phyloP scores from a whole-genome alignment of 1,284 basidiomycete genomes.

The Pseudozyma flocculosa region DNA sequence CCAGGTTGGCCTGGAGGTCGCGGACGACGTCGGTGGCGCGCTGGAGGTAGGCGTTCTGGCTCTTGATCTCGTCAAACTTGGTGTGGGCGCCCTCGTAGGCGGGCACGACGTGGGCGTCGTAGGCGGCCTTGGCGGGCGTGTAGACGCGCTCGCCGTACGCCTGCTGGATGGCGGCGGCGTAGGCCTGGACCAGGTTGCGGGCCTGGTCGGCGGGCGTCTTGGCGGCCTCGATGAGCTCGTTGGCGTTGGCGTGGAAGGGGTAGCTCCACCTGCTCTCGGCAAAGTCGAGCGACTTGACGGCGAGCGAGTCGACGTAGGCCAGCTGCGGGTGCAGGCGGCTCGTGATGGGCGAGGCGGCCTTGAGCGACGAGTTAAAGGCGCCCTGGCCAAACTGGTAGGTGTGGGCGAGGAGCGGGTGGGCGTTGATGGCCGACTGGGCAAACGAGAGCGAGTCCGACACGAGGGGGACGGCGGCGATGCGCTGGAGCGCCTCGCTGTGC shows the following conservation, averaged over 20 bases:
- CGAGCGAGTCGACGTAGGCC: slow-evolving; percentile 43
- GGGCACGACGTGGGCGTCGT: slow-evolving; percentile 43
- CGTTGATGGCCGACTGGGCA: slow-evolving; percentile 47
- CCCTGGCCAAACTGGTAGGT: slow-evolving; percentile 44
- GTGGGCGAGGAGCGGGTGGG: slow-evolving; percentile 42
- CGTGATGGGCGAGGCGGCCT: slow-evolving; percentile 47
- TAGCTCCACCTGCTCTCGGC: slow-evolving; percentile 54
- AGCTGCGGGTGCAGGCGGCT: slow-evolving; percentile 49
- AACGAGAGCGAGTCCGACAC: slow-evolving; percentile 46
- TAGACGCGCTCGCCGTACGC: slow-evolving; percentile 48
- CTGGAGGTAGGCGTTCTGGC: slow-evolving; percentile 50
- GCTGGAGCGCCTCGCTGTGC: slow-evolving; percentile 42
- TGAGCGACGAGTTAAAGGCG: slow-evolving; percentile 37
- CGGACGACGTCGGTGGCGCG: slow-evolving; percentile 48
- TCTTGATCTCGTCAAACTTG: slow-evolving; percentile 53
- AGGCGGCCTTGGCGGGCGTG: slow-evolving; percentile 44
- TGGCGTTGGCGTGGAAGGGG: slow-evolving; percentile 54
- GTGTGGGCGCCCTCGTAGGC: slow-evolving; percentile 33
- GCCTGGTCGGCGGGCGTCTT: slow-evolving; percentile 45
- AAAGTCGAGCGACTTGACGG: slow-evolving; percentile 49
- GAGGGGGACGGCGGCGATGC: slow-evolving; percentile 45
- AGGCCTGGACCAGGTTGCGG: slow-evolving; percentile 26
- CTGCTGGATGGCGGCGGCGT: slow-evolving; percentile 35
- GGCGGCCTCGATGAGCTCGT: slow-evolving; percentile 40
- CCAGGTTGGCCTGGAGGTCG: slow-evolving; percentile 44